Base-by-base conservation (phyloP, 805 yeast species). In the Suhomyces kilbournensis region DNA sequence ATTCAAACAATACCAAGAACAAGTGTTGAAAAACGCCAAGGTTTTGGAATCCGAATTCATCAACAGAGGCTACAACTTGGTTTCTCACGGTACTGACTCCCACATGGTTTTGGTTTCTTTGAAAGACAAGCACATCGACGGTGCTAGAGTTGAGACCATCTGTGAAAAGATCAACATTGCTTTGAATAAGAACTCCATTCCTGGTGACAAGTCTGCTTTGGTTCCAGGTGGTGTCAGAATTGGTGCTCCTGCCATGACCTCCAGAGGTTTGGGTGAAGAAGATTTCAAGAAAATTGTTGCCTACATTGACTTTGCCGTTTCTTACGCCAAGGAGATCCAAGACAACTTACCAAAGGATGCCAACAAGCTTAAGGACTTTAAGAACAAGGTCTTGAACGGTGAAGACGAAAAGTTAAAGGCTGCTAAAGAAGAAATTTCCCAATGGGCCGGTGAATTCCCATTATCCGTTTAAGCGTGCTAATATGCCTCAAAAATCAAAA, bases 211-310 rank as follows among this genome's bases (percentile, higher is more conserved):
- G 72, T 89, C 97, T 44, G 99, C 99, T 32, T 79, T 93, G 55
- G 90, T 89, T 69, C 99, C 99, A 65, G 90, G 96, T 56, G 99
- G 99, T 63, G 78, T 93, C 59, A 88, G 99, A 78, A 87, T 93
- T 56, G 99, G 99, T 63, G 89, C 98, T 15, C 99, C 99, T 53
- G 98, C 98, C 46, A 93, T 93, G 98, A 87, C 97, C 52, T 90
- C 97, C 49, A 86, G 99, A 77, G 97, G 97, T 46, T 86, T 93
- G 66, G 82, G 82, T 49, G 81, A 79, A 56, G 80, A 75, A 52
- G 98, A 93, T 64, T 93, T 93, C 67, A 84, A 78, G 56, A 80
- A 81, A 67, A 94, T 93, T 52, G 93, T 92, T 43, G 81, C 77
- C 50, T 90, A 81, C 76, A 88, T 93, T 64, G 88, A 88, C 67